Percentiles rank a stretch among this genome's conserved stretches.
phyloP scores from a whole-genome alignment of 2,329 filamentous ascomycete species.

The Neofusicoccum sp. region DNA sequence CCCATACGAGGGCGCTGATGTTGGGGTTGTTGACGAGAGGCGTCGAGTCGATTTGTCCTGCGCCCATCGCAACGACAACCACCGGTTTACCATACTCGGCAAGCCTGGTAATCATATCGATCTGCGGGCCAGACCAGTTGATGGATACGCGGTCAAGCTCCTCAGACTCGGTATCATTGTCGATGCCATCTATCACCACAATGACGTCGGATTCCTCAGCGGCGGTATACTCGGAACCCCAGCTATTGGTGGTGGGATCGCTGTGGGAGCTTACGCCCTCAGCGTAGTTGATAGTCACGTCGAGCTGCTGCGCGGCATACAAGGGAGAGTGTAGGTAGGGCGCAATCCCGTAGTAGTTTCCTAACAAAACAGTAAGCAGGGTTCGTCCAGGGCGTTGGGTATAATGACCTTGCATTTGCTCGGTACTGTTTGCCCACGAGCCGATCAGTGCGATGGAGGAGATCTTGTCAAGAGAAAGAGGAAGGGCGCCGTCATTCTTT shows the following conservation, averaged over 20 bases:
- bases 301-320: constrained; percentile 53
- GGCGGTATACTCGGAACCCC: constrained; percentile 27
- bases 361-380: constrained; percentile 28
- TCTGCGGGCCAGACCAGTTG: constrained; percentile 55
- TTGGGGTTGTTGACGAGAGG: constrained; percentile 51
- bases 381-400: no score
- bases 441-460: constrained; percentile 59
- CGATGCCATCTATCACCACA: constrained; percentile 59
- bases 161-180: constrained; percentile 57
- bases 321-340: constrained; percentile 60
- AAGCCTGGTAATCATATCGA: constrained; percentile 54
- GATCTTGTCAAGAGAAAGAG: constrained; percentile 42
- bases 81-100: constrained; percentile 52
- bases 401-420: constrained; percentile 50
- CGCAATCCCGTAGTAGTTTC: constrained; percentile 61
- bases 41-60: constrained; percentile 54
- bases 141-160: constrained; percentile 55
- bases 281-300: constrained; percentile 50
- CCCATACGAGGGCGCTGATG: constrained; percentile 59
- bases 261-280: constrained; percentile 37
- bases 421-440: constrained; percentile 60
- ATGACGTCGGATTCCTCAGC: constrained; percentile 54
- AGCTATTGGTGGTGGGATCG: constrained; percentile 32
- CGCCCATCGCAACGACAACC: constrained; percentile 57
- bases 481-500: constrained; percentile 56